A percentile compares a stretch with the other conserved stretches of the same genome.
Conservation (phyloP, 306 rosid species). For the Benincasa hispida region DNA sequence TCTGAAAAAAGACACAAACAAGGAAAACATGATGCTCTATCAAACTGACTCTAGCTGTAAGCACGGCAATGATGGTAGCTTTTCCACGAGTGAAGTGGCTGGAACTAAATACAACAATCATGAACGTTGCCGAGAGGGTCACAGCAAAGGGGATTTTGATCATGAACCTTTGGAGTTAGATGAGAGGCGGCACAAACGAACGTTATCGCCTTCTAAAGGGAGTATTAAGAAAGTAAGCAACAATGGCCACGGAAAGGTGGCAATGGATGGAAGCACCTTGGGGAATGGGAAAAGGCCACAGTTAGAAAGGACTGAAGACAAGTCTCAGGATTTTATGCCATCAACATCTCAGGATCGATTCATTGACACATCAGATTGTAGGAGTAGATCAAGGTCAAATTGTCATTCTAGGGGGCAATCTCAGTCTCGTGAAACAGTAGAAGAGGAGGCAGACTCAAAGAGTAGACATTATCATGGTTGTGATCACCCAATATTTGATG, state of each 20-base stretch:
- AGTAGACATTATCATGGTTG: slow-evolving; percentile 23
- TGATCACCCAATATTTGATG: slow-evolving; percentile 15
- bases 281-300: slow-evolving; percentile 17
- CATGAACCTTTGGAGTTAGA: slow-evolving; percentile 25
- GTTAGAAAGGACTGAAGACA: slow-evolving; percentile 42
- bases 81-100: slow-evolving; percentile 19
- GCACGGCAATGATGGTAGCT: slow-evolving; percentile 17
- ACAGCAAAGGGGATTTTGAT: slow-evolving; percentile 31
- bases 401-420: slow-evolving; percentile 49
- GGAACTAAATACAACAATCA: slow-evolving; percentile 18
- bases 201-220: slow-evolving; percentile 24
- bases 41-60: slow-evolving; percentile 1
- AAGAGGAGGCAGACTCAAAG: slow-evolving; percentile 45
- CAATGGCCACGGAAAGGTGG: slow-evolving; percentile 20
- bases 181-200: slow-evolving; percentile 20
- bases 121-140: slow-evolving; percentile 16
- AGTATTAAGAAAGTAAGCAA: slow-evolving; percentile 22
- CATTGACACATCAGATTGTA: neutral
- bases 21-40: neutral
- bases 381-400: slow-evolving; percentile 57
- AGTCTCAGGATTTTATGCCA: slow-evolving; percentile 11
- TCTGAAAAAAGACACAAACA: neutral
- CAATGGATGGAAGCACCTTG: slow-evolving; percentile 21
- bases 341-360: slow-evolving; percentile 30
- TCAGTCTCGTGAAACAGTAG: slow-evolving; percentile 37